These are phyloP conservation scores for Knoxdaviesia proteae DNA, from an alignment of 2,329 filamentous ascomycete genomes.

Conservation along the genomic window DNA sequence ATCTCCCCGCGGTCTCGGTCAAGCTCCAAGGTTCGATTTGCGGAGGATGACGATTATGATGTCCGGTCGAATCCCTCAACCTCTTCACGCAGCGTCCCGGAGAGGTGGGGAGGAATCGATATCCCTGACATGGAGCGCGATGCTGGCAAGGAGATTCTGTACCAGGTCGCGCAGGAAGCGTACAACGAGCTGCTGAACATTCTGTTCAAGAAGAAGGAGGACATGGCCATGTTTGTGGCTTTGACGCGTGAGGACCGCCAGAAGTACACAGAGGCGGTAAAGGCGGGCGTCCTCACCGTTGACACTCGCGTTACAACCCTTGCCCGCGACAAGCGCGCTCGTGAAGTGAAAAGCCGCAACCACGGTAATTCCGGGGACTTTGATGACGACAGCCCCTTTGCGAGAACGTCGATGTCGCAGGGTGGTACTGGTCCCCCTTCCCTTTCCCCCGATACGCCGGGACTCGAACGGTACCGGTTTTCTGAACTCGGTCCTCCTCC, in stretches of 20 bases:
- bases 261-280: conserved; percentile 27
- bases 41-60: conserved; percentile 53
- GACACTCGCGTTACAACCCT: too few species aligned
- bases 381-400: too few species aligned
- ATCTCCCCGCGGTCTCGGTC: conserved; percentile 42
- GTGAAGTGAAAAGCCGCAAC: too few species aligned
- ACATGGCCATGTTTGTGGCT: conserved; percentile 47
- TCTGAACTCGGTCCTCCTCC: too few species aligned
- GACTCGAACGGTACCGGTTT: too few species aligned
- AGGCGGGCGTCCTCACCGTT: too few species aligned
- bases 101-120: conserved; percentile 62
- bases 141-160: conserved; percentile 71
- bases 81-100: conserved; percentile 50
- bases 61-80: conserved; percentile 50
- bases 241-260: conserved; percentile 41
- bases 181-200: conserved; percentile 83
- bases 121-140: conserved; percentile 65
- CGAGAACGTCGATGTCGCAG: too few species aligned
- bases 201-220: conserved; percentile 66
- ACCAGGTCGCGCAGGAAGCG: conserved; percentile 76
- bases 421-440: too few species aligned
- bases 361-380: too few species aligned
- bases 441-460: too few species aligned
- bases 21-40: conserved; percentile 61
- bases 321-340: too few species aligned